Base-by-base conservation (phyloP, 352 stramenopile genomes). In the Pythium aphanidermatum region DNA sequence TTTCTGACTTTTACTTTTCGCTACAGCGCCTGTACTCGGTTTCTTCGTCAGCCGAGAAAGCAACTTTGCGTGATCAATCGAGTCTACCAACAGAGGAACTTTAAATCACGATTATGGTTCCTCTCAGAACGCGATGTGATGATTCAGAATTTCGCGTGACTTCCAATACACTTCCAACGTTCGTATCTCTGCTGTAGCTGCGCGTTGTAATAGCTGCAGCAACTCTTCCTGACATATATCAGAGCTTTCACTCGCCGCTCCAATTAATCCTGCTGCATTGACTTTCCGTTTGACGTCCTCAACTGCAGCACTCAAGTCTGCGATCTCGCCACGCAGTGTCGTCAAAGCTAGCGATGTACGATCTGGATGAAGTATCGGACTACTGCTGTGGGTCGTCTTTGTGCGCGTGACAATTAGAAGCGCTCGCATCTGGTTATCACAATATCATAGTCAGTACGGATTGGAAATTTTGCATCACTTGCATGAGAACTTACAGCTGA, bases 11-110 rank as follows among this genome's bases (percentile, higher is more conserved):
- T 2, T 23, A 3, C 13, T 16, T 46, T 19, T 50, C 20, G 29
- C 9, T 31, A 9, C 37, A 88, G 76, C 73, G 76, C 1, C 44
- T 86, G 16, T 88, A 86, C 50, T 86, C 76, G 17, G 60, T 88
- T 8, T 85, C 71, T 14, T 85, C 74, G 3, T 65, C 73, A 16
- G 80, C 67, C 5, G 76, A 88, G 55, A 88, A 88, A 57, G 69
- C 62, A 11, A 74, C 69, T 3, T 61, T 88, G 33, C 67, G 73
- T 10, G 73, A 85, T 11, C 62, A 83, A 38, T 45, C 51, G 13
- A 54, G 66, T 51, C 54, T 88, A 5, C 74, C 76, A 11, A 82
- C 74, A 9, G 73, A 88, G 51, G 67, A 83, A 35, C 58, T 86
- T 11, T 83, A 37, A 16, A 11, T 38, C 55, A 48, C 29, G 28